Evolutionary conservation across 352 stramenopile genomes (phyloP), one percentile per base, ranked within the genome.

Genomic region (Pythium volutum): DNA sequence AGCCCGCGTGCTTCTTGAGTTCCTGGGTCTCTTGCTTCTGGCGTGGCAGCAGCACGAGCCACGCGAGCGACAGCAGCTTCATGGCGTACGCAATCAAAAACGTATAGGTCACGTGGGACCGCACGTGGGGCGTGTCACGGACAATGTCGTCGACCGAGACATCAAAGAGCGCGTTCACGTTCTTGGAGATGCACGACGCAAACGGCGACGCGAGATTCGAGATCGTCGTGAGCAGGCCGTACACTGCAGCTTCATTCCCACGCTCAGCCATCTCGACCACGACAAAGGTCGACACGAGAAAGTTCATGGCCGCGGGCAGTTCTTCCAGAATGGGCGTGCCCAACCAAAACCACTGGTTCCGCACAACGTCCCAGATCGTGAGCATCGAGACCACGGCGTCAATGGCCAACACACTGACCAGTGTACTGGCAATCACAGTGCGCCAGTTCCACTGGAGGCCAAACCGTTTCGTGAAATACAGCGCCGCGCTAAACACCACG

Each of bases 21-120:
- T 61, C 49, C 52, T 83, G 77, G 0, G 75, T 86, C 34, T 86
- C 74, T 16, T 66, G 55, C 51, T 85, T 87, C 56, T 91, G 81
- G 10, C 59, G 73, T 20, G 81, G 81, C 42, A 91, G 58, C 31
- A 88, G 58, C 20, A 74, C 61, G 18, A 91, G 67, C 73, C 70
- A 87, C 22, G 51, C 60, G 9, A 89, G 68, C 4, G 69, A 75
- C n/a, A 68, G 27, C 11, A 84, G 20, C 25, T 84, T 80, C 46
- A 78, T 69, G 22, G 43, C 20, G 41, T 75, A 79, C n/a, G 68
- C 57, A 34, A 84, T 78, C 4, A 76, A 20, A 31, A 69, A 73
- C 33, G 70, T 75, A 22, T 49, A 67, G 8, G 68, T 76, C 38
- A 80, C 68, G 0, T 81, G 43, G 42, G 42, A 58, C 10, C 75